Conservation (phyloP, 2,329 filamentous ascomycete species). For the Hymenoscyphus occultus region DNA sequence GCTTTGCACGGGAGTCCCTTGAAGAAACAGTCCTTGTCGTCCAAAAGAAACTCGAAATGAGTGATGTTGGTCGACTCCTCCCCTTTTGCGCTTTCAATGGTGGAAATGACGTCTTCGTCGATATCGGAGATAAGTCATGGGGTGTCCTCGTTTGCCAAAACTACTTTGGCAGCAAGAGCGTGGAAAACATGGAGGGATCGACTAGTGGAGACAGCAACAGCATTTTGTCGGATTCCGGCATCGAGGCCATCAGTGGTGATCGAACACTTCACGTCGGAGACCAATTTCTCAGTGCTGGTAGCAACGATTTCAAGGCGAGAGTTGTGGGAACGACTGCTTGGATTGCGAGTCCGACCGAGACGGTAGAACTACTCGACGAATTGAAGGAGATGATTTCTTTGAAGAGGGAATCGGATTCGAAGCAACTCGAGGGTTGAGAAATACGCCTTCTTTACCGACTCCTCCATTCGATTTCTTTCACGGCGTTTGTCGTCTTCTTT, state of each 20-base stretch:
- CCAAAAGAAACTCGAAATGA: conserved; percentile 87
- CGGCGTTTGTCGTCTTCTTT: too few species aligned
- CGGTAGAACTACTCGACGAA: conserved; percentile 85
- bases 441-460: background rate
- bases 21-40: conserved; percentile 95
- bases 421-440: background rate
- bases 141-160: conserved; percentile 89
- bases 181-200: too few species aligned
- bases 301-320: conserved; percentile 95
- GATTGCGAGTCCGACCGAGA: conserved; percentile 92
- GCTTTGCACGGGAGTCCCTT: conserved; percentile 81
- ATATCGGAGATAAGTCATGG: conserved; percentile 97
- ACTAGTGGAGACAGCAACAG: conserved; percentile 29
- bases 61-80: conserved; percentile 61
- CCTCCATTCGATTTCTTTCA: too few species aligned
- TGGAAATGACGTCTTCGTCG: conserved; percentile 95
- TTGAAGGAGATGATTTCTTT: conserved; percentile 51
- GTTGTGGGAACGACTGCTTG: conserved; percentile 92
- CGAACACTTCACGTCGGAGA: conserved; percentile 93
- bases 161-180: conserved; percentile 63
- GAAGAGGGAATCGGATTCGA: conserved; percentile 7
- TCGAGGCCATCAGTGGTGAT: conserved; percentile 58
- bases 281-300: conserved; percentile 91
- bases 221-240: conserved; percentile 11
- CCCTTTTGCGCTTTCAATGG: conserved; percentile 99